phyloP scores from a whole-genome alignment of 2,329 filamentous ascomycete species.

The Chaetomium strumarium region DNA sequence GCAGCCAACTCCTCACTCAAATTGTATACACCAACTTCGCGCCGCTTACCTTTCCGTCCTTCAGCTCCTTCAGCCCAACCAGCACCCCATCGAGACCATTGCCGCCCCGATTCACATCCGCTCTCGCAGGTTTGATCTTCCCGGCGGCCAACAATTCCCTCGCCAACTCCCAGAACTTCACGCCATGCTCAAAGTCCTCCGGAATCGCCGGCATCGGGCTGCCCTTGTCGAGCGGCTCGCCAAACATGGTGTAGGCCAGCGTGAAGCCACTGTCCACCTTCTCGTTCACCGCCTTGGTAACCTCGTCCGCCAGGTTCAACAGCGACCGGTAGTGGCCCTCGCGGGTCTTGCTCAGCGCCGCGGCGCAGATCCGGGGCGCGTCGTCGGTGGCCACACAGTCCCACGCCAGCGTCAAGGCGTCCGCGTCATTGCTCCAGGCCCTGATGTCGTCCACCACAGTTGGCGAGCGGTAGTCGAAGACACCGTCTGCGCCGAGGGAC shows the following conservation, averaged over 20 bases:
- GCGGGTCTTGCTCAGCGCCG: slow-evolving; percentile 24
- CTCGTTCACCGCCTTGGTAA: slow-evolving; percentile 9
- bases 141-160: slow-evolving; percentile 30
- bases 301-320: slow-evolving; percentile 4
- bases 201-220: slow-evolving; percentile 21
- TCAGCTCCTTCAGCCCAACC: slow-evolving; percentile 29
- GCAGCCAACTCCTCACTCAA: background rate
- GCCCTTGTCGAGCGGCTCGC: slow-evolving; percentile 31
- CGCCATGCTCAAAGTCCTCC: slow-evolving; percentile 32
- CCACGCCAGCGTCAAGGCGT: slow-evolving; percentile 28
- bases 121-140: slow-evolving; percentile 31
- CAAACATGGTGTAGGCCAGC: slow-evolving; percentile 37
- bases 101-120: slow-evolving; percentile 26
- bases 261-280: slow-evolving; percentile 23
- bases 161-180: slow-evolving; percentile 31
- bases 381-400: slow-evolving; percentile 32
- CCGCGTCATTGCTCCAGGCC: slow-evolving; percentile 14
- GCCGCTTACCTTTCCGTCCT: slow-evolving; percentile 31
- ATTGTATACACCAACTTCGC: slow-evolving; percentile 35
- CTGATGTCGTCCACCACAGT: slow-evolving; percentile 21
- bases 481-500: slow-evolving; percentile 39
- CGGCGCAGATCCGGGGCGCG: slow-evolving; percentile 29
- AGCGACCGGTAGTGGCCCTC: slow-evolving; percentile 33
- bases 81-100: slow-evolving; percentile 29
- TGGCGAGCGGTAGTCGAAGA: slow-evolving; percentile 39